Evolutionary conservation across 2,329 filamentous ascomycete species (phyloP), one percentile per base, ranked within the genome.

Genomic region (Ceratocystis eucalypticola): DNA sequence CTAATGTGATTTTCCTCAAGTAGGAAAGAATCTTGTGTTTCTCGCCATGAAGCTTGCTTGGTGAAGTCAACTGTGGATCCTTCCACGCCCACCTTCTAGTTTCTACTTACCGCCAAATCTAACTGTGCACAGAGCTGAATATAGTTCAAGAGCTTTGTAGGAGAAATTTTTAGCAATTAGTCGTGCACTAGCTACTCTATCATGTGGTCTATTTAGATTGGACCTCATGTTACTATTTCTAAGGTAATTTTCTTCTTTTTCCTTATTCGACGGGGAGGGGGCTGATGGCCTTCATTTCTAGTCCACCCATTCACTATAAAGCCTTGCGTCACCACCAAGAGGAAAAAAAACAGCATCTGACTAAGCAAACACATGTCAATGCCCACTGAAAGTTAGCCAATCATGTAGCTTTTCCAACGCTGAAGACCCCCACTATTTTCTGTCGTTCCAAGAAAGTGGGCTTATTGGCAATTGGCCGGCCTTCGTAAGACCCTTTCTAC

Each of bases 1-100:
- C 22, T 12, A 8, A 6, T 28, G 22, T 17, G 28, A n/a, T 57
- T 17, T 33, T 25, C 22, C 0, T 6, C 25, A 28, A 5, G 30
- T 30, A 20, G 20, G 15, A 33, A n/a, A 57, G 28, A 30, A 57
- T 6, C 17, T 30, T 30, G 20, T 30, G 22, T 15, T 5, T 30
- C 53, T 30, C 20, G 22, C 22, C 15, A 57, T 28, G 46, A n/a
- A 20, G 46, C 10, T 57, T 33, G 22, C 25, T 12, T 62, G 45
- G 37, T 53, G 65, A 66, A 61, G 57, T 62, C 57, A 66, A 66
- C 46, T 62, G 57, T 66, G 65, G 59, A 66, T 66, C 65, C 65
- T 57, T 33, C 28, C 17, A 46, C 28, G 33, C 22, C 37, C 37
- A 41, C 33, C 57, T 66, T n/a, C 64, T 66, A 5, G 37, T 66